Conservation (phyloP, 345 rosid species). For the Erucastrum elatum region DNA sequence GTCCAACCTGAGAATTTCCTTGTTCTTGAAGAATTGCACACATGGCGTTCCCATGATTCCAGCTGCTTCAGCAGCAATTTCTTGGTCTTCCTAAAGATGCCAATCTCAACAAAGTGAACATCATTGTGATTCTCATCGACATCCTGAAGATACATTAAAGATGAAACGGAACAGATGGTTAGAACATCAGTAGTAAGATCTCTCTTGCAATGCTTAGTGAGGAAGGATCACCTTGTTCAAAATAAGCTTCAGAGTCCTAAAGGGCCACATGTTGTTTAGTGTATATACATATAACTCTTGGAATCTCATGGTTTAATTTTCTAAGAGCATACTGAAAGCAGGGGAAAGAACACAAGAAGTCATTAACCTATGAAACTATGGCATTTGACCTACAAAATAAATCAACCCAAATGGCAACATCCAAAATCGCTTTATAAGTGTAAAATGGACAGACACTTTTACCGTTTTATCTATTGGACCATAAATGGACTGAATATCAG, state of each 20-base stretch:
- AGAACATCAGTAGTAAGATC: constrained; percentile 13
- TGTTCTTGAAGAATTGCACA: constrained; percentile 91
- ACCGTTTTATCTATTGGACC: constrained; percentile 6
- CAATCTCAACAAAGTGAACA: constrained; percentile 91
- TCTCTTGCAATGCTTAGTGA: background rate
- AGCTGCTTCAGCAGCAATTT: constrained; percentile 92
- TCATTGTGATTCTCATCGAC: constrained; percentile 81
- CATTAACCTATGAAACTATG: too few relatives aligned
- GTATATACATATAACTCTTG: constrained; percentile 78
- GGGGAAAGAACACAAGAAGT: too few relatives aligned
- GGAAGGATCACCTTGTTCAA: constrained; percentile 67
- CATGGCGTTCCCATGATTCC: constrained; percentile 97
- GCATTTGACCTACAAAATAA: too few relatives aligned
- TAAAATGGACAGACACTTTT: background rate
- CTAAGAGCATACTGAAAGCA: constrained; percentile 77
- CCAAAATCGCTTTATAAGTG: too few relatives aligned
- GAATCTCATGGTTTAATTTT: constrained; percentile 91
- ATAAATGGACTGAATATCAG: background rate
- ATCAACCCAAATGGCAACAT: too few relatives aligned
- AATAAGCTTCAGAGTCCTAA: constrained; percentile 94
- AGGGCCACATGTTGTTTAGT: constrained; percentile 97
- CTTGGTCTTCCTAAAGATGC: constrained; percentile 87
- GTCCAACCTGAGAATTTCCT: constrained; percentile 76
- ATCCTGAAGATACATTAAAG: constrained; percentile 47
- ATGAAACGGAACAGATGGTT: background rate